Base-by-base conservation (phyloP, 2,329 filamentous ascomycete genomes). In the Stagonosporopsis cucurbitacearum region DNA sequence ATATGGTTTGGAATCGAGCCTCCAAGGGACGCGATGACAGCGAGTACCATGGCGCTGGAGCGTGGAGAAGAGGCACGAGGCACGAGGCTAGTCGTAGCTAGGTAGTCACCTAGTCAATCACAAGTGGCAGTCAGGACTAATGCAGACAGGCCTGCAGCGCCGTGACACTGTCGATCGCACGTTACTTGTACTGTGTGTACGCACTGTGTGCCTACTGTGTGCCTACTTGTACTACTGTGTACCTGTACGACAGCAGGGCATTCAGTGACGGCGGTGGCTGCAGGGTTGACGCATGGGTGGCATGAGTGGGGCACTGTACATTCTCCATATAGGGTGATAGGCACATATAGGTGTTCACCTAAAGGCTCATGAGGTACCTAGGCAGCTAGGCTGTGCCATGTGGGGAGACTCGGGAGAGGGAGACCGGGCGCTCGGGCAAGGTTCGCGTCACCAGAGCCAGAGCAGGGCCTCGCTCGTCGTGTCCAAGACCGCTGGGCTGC, bases 331-430 rank as follows among this genome's bases (percentile, higher is more conserved):
- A n/a, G n/a, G n/a, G n/a, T n/a, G n/a, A n/a, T n/a, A n/a, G n/a
- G n/a, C n/a, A n/a, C n/a, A n/a, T n/a, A n/a, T n/a, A n/a, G n/a
- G n/a, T n/a, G n/a, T n/a, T n/a, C n/a, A n/a, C n/a, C n/a, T n/a
- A n/a, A n/a, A n/a, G n/a, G n/a, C n/a, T n/a, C n/a, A n/a, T n/a
- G n/a, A n/a, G n/a, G n/a, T n/a, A n/a, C n/a, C n/a, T n/a, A n/a
- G n/a, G n/a, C n/a, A n/a, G n/a, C n/a, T 43, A 17, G 40, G 41
- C 26, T 47, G 53, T 9, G 28, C 28, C 6, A 9, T 30, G 28
- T 56, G 53, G 53, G 53, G 53, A 51, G 41, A 47, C 42, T 47
- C 53, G 53, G 53, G 53, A n/a, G n/a, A n/a, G n/a, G n/a, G n/a
- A n/a, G n/a, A n/a, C n/a, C n/a, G n/a, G n/a, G n/a, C n/a, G n/a